Evolutionary conservation across 345 rosid genomes (phyloP), one percentile per base, ranked within the genome.

Genomic region (Garcia nutans): DNA sequence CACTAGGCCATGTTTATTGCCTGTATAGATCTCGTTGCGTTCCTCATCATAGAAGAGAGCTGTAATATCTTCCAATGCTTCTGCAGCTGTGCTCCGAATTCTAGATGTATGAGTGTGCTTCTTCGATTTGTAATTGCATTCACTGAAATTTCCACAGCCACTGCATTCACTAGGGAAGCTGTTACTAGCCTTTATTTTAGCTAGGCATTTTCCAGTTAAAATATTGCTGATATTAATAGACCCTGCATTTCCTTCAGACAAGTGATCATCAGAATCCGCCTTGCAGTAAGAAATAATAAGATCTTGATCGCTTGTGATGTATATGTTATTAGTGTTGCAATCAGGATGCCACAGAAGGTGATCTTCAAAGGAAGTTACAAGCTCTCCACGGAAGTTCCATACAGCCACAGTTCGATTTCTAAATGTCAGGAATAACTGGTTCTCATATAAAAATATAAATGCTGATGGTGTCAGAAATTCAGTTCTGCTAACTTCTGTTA

Each of bases 211-310:
- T 74, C 99, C 98, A 0, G 97, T 93, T 90, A 92, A 81, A 80
- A 96, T 96, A 63, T 89, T 96, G 90, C 97, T 92, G 74, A 96
- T 80, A 81, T 93, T 93, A 76, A 96, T 93, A 0, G 99, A 93
- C 1, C 97, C 98, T 75, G 93, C 93, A 76, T 79, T 90, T 77
- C 92, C 97, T 86, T 93, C 97, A 73, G 88, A 85, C 91, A 93
- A 93, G 63, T 91, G 94, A 75, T 93, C 99, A 42, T 93, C 97
- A 4, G 92, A 81, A 78, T 91, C 96, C 64, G 96, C 98, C 82
- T 96, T 96, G 91, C 99, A 96, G 79, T 96, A 93, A 10, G 99
- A 96, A 74, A 96, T 93, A 64, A 96, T 96, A 74, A 96, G 98
- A 86, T 96, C 97, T 83, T 93, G 99, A 87, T 92, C 98, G 42